phyloP scores from a whole-genome alignment of 2,329 filamentous ascomycete genomes.

The Onygena corvina region DNA sequence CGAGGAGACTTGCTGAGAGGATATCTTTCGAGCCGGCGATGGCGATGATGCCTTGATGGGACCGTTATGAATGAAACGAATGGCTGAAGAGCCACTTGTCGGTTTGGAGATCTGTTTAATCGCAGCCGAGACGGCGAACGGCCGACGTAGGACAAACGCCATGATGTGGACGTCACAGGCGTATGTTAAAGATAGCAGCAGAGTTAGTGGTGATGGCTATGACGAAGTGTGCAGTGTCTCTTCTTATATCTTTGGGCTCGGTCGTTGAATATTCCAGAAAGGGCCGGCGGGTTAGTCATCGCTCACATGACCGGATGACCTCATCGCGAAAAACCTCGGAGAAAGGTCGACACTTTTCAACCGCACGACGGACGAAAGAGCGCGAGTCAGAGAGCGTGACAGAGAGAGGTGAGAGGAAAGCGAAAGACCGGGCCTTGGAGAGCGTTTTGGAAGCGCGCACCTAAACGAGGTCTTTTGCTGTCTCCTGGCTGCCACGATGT shows the following conservation, averaged over 20 bases:
- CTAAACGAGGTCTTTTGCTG: not conserved
- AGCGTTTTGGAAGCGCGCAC: not conserved
- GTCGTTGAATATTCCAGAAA: constrained; percentile 29
- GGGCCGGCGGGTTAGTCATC: constrained; percentile 14
- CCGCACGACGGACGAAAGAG: not conserved
- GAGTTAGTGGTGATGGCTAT: not conserved
- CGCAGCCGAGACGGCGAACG: constrained; percentile 50
- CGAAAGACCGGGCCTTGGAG: not conserved
- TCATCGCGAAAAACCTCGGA: not conserved
- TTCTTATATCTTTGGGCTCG: not conserved
- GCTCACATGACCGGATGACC: constrained; percentile 8
- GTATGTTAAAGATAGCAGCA: not conserved
- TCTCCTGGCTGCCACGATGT: constrained; percentile 15
- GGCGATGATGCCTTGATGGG: constrained; percentile 40
- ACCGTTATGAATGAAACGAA: constrained; percentile 51
- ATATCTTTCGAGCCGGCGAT: constrained; percentile 22
- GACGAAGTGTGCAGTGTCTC: not conserved
- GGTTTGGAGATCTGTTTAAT: constrained; percentile 46
- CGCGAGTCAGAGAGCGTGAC: not conserved
- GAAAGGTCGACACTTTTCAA: no score
- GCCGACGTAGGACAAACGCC: constrained; percentile 53
- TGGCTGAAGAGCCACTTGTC: constrained; percentile 31
- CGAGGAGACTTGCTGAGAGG: constrained; percentile 19
- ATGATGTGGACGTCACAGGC: constrained; percentile 32
- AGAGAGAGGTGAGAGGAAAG: not conserved